These are phyloP conservation scores for Excoecaria cochinchinensis DNA, from an alignment of 345 rosid species.

Conservation along the genomic window DNA sequence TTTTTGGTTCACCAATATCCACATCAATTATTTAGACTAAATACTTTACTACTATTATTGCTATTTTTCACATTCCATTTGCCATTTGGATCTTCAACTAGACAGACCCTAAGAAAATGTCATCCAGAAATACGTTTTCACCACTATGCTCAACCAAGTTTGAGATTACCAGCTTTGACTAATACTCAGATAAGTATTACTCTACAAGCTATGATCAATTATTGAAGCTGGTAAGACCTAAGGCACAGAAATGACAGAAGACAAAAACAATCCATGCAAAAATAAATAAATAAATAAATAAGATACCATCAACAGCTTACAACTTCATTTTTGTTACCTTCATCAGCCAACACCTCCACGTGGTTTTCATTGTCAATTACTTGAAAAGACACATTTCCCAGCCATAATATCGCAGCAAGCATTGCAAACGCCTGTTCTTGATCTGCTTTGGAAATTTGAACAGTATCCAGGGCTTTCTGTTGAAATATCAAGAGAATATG, in stretches of 20 bases:
- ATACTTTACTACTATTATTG: background rate
- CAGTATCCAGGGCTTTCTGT: slow-evolving; percentile 75
- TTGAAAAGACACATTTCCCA: slow-evolving; percentile 82
- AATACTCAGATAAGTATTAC: background rate
- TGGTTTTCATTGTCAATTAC: slow-evolving; percentile 74
- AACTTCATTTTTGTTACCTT: slow-evolving; percentile 50
- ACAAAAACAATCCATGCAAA: background rate
- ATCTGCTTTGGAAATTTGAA: slow-evolving; percentile 67
- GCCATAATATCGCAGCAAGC: slow-evolving; percentile 89
- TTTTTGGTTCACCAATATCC: no score
- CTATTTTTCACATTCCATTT: no score
- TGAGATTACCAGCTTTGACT: background rate
- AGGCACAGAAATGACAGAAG: background rate
- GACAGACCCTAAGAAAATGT: background rate
- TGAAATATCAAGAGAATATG: slow-evolving; percentile 16
- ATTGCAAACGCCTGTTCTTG: slow-evolving; percentile 73
- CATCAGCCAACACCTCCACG: slow-evolving; percentile 72
- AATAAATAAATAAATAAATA: background rate
- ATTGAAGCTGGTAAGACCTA: slow-evolving; percentile 3
- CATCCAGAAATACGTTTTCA: background rate
- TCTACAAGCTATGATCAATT: background rate
- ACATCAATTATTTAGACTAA: background rate
- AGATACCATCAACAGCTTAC: slow-evolving; percentile 13
- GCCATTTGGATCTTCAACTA: no score
- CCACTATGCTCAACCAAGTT: background rate